These are phyloP conservation scores for Leersia perrieri DNA, from an alignment of 176 grass and related monocot species.

Conservation along the genomic window DNA sequence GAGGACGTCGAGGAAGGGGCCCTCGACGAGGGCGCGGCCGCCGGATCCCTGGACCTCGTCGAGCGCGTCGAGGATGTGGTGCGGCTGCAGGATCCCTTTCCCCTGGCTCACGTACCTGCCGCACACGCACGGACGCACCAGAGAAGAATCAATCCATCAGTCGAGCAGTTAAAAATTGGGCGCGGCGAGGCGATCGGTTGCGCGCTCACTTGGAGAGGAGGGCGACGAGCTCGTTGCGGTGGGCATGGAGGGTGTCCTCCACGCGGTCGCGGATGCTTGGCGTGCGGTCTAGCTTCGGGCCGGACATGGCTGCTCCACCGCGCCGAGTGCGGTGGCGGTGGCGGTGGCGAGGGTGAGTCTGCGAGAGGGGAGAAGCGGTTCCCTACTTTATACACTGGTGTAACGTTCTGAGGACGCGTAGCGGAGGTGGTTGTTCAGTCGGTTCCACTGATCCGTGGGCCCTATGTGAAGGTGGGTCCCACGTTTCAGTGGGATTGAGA, in stretches of 20 bases:
- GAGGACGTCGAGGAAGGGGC: conserved; percentile 87
- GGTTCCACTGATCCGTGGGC: not conserved
- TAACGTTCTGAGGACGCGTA: conserved; percentile 18
- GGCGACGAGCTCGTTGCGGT: conserved; percentile 93
- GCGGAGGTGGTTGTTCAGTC: not conserved
- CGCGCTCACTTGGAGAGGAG: conserved; percentile 70
- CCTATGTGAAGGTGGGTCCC: not conserved
- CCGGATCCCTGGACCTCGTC: conserved; percentile 60
- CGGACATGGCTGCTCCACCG: conserved; percentile 44
- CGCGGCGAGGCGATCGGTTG: not conserved
- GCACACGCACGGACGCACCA: not conserved
- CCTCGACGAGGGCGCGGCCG: conserved; percentile 58
- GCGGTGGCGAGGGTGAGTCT: not conserved
- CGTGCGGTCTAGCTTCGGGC: conserved; percentile 53
- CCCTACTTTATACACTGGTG: conserved; percentile 6
- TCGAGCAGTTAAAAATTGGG: not conserved
- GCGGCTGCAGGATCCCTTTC: conserved; percentile 91
- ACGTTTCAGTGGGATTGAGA: not conserved
- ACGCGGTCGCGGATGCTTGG: conserved; percentile 79
- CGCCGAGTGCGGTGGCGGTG: not conserved
- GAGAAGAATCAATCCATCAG: not conserved
- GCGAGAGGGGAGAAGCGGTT: not conserved
- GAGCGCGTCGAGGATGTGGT: conserved; percentile 83
- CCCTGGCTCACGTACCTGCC: conserved; percentile 81
- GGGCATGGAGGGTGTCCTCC: conserved; percentile 77